phyloP scores from a whole-genome alignment of 2,329 filamentous ascomycete species.

The Aureobasidium sp. region DNA sequence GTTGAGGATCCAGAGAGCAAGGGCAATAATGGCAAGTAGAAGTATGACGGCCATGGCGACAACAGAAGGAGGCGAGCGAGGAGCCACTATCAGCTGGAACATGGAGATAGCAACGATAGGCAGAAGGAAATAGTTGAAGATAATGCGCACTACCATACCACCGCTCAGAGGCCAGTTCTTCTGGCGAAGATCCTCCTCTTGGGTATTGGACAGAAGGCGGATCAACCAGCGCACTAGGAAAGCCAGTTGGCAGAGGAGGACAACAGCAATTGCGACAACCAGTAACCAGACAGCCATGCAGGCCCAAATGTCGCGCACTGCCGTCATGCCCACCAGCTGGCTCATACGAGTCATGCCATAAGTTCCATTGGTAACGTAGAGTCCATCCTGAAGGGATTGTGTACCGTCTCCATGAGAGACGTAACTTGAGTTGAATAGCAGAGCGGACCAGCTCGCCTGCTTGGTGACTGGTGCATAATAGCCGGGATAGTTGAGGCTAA shows the following conservation, averaged over 20 bases:
- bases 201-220: conserved; percentile 59
- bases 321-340: conserved; percentile 72
- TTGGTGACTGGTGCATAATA: conserved; percentile 90
- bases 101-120: conserved; percentile 80
- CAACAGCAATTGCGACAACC: conserved; percentile 59
- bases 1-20: conserved; percentile 69
- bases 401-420: conserved; percentile 59
- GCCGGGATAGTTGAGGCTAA: conserved; percentile 83
- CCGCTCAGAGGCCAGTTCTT: conserved; percentile 80
- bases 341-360: conserved; percentile 74
- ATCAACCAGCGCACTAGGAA: conserved; percentile 72
- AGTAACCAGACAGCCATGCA: conserved; percentile 92
- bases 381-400: conserved; percentile 65
- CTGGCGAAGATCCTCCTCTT: conserved; percentile 77
- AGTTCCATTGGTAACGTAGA: conserved; percentile 71
- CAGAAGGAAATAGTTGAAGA: conserved; percentile 87
- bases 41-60: conserved; percentile 69
- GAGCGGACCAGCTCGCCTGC: conserved; percentile 75
- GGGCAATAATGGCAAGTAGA: conserved; percentile 61
- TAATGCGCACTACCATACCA: conserved; percentile 58
- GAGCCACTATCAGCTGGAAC: conserved; percentile 78
- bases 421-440: conserved; percentile 92
- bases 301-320: conserved; percentile 76
- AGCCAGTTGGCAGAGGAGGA: conserved; percentile 63
- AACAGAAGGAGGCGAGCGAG: conserved; percentile 57